Base-by-base conservation (phyloP, 345 rosid genomes). In the Eucalyptus curtisii region DNA sequence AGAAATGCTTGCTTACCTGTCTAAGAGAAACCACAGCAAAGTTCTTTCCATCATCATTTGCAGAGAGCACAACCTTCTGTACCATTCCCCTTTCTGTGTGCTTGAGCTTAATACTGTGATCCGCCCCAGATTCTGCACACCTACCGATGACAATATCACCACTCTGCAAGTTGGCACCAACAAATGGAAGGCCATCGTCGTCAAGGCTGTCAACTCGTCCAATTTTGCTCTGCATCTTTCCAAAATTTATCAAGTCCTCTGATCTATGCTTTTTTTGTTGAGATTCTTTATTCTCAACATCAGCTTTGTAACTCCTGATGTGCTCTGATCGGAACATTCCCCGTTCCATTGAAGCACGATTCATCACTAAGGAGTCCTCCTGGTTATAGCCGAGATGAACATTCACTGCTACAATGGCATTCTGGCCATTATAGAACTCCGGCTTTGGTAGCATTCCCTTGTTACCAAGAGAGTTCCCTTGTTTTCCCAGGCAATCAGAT, bases 21-120 rank as follows among this genome's bases (percentile, higher is more conserved):
- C 98, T 92, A 88, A 96, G 91, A 86, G 97, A 97, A 71, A 96
- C 99, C 11, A 95, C 95, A 84, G 97, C 98, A 92, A 90, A 97
- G 88, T 95, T 97, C 89, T 95, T 97, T 57, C 99, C 99, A n/a
- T 97, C 99, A 57, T 97, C 99, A 91, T 96, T 97, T 49, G 99
- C 96, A 33, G 99, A 96, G 40, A 97, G 90, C 20, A 96, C 93
- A 30, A 97, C 99, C 90, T 97, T 97, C 93, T 96, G 98, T 81
- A 96, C 99, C 93, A 94, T 94, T 55, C 99, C 98, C 91, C 93
- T 91, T 93, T 98, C 99, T 4, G 98, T 96, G 91, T 97, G 99
- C 94, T 95, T 97, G 86, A 98, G 92, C 88, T 97, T 98, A 71
- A 96, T 85, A 86, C 99, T 95, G 59, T 96, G 96, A 91, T 98